These are phyloP conservation scores for Tulasnella sp. DNA, from an alignment of 768 basidiomycete genomes.

Conservation along the genomic window DNA sequence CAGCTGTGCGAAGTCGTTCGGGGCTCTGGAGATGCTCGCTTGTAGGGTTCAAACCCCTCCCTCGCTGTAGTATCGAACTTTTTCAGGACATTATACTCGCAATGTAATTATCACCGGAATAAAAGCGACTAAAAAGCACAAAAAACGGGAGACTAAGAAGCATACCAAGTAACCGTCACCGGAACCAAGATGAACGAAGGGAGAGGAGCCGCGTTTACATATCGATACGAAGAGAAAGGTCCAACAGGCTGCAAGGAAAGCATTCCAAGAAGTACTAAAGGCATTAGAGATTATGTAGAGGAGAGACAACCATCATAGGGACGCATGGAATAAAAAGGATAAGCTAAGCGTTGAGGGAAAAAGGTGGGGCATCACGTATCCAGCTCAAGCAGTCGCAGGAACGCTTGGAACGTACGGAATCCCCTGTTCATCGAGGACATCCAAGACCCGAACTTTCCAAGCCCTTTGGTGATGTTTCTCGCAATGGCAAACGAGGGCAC, in stretches of 20 bases:
- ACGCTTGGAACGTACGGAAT: not conserved
- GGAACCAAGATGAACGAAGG: not conserved
- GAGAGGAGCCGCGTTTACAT: too few species aligned
- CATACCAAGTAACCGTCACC: too few species aligned
- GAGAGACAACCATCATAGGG: not conserved
- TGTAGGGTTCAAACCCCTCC: not conserved
- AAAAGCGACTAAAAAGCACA: too few species aligned
- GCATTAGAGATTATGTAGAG: not conserved
- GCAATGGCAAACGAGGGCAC: not conserved
- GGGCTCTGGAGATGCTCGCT: not conserved
- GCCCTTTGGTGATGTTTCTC: not conserved
- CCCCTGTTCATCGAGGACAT: not conserved
- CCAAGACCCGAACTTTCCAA: not conserved
- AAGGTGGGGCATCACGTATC: not conserved
- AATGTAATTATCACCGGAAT: not conserved
- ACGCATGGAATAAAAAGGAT: not conserved
- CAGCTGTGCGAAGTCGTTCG: constrained; percentile 25
- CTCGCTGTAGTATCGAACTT: not conserved
- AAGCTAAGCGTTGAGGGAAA: not conserved
- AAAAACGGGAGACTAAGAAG: not conserved
- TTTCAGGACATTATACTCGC: not conserved
- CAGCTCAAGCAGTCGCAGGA: not conserved
- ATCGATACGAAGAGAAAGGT: not conserved
- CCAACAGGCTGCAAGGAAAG: not conserved
- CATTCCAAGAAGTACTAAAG: not conserved